Percentiles rank a stretch among this genome's conserved stretches.
phyloP scores from a whole-genome alignment of 352 stramenopile genomes.

The Globisporangium spiculum region DNA sequence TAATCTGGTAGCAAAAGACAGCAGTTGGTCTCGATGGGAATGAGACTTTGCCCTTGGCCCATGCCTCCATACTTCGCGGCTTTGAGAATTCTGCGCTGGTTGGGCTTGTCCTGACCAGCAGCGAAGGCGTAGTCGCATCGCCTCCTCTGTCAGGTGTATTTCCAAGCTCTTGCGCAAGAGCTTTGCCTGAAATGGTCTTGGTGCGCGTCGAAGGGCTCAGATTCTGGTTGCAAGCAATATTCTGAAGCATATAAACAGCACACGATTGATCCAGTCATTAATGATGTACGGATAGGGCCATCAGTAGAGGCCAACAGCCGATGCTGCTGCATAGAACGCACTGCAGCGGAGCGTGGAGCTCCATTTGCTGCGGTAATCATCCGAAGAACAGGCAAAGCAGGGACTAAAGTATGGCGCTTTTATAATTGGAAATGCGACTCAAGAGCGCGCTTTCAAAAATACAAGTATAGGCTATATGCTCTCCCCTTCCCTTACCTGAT shows the following conservation, averaged over 20 bases:
- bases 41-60: neutral
- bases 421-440: no score
- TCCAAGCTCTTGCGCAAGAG: neutral
- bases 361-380: no score
- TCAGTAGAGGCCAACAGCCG: no score
- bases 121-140: neutral
- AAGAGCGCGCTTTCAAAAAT: no score
- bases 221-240: neutral
- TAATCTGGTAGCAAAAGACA: neutral
- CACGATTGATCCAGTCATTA: no score
- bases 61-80: neutral
- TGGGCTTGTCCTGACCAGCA: neutral
- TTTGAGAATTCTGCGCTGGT: neutral
- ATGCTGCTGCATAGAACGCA: no score
- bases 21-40: neutral
- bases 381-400: no score
- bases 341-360: no score
- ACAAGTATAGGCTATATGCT: no score
- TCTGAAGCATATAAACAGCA: neutral
- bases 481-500: no score
- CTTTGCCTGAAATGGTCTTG: neutral
- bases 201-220: neutral
- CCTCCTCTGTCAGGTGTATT: neutral
- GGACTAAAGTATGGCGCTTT: no score
- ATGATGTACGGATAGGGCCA: no score